Evolutionary conservation across 768 basidiomycete species (phyloP).

Genomic region (Mycena leptocephala): DNA sequence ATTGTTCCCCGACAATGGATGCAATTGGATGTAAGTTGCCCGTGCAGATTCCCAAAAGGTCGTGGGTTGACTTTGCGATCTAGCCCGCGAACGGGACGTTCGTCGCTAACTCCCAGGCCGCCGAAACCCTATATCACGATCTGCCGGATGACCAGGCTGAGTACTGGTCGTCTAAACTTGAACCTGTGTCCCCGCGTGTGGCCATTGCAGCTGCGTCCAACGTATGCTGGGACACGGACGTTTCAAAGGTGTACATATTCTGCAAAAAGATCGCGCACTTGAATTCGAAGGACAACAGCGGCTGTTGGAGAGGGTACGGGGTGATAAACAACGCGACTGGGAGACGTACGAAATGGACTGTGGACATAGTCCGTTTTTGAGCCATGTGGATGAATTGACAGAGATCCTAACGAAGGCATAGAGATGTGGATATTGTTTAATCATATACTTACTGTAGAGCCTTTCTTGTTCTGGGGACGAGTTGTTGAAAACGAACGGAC

Average conservation of each 20-base stretch:
- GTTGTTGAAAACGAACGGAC: no score
- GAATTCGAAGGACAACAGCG: background rate
- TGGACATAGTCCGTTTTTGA: conserved; percentile 23
- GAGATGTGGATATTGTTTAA: no score
- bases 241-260: conserved; percentile 9
- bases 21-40: background rate
- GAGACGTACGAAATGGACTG: conserved; percentile 20
- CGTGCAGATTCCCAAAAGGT: background rate
- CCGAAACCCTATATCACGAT: background rate
- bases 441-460: no score
- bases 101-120: background rate
- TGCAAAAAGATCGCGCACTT: conserved; percentile 15
- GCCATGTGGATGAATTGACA: conserved; percentile 5
- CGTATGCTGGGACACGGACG: background rate
- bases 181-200: background rate
- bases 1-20: background rate
- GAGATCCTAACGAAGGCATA: conserved; percentile 4
- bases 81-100: background rate
- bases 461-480: no score
- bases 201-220: background rate
- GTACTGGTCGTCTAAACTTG: background rate
- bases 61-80: background rate
- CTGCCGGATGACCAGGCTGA: background rate
- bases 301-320: background rate
- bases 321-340: background rate